Evolutionary conservation across 2,329 filamentous ascomycete species (phyloP).

Genomic region (Corniculantispora saksenae): DNA sequence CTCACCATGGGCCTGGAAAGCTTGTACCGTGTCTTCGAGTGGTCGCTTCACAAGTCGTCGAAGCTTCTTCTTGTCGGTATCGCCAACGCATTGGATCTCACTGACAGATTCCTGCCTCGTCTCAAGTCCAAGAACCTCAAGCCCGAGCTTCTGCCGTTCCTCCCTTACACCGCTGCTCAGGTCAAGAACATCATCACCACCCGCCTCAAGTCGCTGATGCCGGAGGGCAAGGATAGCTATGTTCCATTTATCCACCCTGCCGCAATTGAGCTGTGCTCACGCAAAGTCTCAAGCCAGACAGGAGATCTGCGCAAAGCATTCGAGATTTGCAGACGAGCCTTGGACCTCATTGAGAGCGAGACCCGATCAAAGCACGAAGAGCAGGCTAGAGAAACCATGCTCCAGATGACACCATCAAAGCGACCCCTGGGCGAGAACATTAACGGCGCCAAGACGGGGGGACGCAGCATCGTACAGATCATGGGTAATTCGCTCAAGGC

Average conservation of each 20-base stretch:
- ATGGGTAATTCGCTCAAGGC: conserved; percentile 56
- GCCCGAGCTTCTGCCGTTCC: conserved; percentile 84
- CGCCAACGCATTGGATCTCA: conserved; percentile 93
- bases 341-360: conserved; percentile 87
- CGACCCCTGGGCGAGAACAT: conserved; percentile 78
- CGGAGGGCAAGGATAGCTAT: conserved; percentile 57
- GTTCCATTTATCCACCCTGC: conserved; percentile 91
- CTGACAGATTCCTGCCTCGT: conserved; percentile 89
- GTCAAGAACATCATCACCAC: conserved; percentile 85
- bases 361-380: conserved; percentile 73
- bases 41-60: conserved; percentile 82
- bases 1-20: conserved; percentile 86
- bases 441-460: conserved; percentile 57
- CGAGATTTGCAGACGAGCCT: conserved; percentile 84
- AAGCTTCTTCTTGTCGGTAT: conserved; percentile 85
- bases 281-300: conserved; percentile 91
- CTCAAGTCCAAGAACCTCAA: conserved; percentile 91
- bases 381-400: conserved; percentile 54
- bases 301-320: conserved; percentile 95
- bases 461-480: conserved; percentile 48
- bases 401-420: conserved; percentile 69
- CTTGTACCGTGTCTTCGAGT: conserved; percentile 93
- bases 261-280: conserved; percentile 89
- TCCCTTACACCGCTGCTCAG: conserved; percentile 86
- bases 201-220: conserved; percentile 75